phyloP scores from a whole-genome alignment of 352 stramenopile genomes.

The Globisporangium alternatum region DNA sequence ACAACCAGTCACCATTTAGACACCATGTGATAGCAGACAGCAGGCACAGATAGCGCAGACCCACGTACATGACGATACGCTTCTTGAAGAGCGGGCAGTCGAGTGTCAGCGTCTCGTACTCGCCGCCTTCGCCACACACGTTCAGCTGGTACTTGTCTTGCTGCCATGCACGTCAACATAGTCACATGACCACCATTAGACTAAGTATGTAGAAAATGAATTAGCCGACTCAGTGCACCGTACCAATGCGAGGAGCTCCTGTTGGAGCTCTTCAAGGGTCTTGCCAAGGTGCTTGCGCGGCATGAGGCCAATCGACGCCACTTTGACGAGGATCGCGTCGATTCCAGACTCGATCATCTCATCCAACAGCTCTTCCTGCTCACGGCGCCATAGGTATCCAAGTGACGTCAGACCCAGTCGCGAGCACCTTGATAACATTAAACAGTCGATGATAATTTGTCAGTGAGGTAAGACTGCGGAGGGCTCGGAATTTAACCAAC shows the following conservation, averaged over 20 bases:
- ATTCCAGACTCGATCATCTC: conserved; percentile 95
- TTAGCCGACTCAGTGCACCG: not conserved
- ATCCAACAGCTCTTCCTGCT: conserved; percentile 90
- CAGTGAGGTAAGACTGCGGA: not conserved
- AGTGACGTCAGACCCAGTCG: conserved; percentile 94
- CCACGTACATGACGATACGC: conserved; percentile 84
- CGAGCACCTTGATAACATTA: conserved; percentile 58
- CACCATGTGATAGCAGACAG: not conserved
- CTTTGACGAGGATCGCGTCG: conserved; percentile 96
- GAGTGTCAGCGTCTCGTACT: conserved; percentile 99
- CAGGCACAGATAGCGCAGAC: not conserved
- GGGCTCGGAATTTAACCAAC: conserved; percentile 16
- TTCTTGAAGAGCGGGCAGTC: conserved; percentile 96
- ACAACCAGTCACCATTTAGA: not conserved
- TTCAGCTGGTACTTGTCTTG: conserved; percentile 97
- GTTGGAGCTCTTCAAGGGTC: conserved; percentile 86
- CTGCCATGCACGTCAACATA: conserved; percentile 23
- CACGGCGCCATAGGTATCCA: conserved; percentile 94
- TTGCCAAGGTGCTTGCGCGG: conserved; percentile 80
- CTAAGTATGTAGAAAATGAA: not conserved
- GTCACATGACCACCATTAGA: not conserved
- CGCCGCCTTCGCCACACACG: conserved; percentile 97
- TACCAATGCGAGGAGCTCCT: conserved; percentile 89
- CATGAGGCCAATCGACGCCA: conserved; percentile 91
- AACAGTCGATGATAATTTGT: not conserved